Evolutionary conservation across 495 filamentous ascomycete genomes (phyloP).

Genomic region (Chaetomium tenue): DNA sequence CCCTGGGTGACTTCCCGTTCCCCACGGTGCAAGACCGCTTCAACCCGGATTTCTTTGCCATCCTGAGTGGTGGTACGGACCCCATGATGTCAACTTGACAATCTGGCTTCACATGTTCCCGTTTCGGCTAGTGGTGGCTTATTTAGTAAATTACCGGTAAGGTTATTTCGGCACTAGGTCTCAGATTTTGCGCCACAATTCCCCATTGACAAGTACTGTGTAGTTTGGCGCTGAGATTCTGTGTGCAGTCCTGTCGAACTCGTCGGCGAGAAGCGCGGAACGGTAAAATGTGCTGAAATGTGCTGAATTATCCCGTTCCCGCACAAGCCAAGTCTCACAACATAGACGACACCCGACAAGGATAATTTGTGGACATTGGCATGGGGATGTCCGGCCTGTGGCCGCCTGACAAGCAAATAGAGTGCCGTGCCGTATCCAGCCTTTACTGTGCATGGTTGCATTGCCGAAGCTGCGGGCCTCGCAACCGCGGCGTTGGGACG

Average conservation of each 20-base stretch:
- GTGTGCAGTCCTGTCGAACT: conserved; percentile 13
- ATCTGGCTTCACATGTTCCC: not conserved
- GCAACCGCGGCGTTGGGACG: conserved; percentile 5
- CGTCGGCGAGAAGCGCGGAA: conserved; percentile 11
- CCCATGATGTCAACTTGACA: not conserved
- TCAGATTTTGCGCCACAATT: conserved; percentile 12
- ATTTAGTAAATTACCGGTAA: not conserved
- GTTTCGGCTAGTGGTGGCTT: not conserved
- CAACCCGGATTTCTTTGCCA: conserved; percentile 1
- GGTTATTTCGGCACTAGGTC: not conserved
- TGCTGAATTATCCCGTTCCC: conserved; percentile 18
- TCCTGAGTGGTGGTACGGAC: not conserved
- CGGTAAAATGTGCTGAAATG: conserved; percentile 25
- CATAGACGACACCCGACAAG: conserved; percentile 16
- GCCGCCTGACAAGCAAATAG: conserved; percentile 20
- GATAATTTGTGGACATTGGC: conserved; percentile 28
- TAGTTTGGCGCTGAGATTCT: conserved; percentile 1
- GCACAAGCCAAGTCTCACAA: conserved; percentile 20
- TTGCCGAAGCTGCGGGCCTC: not conserved
- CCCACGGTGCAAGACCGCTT: conserved; percentile 6
- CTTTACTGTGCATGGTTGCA: not conserved
- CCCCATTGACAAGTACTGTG: conserved; percentile 17
- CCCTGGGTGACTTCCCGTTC: conserved; percentile 18
- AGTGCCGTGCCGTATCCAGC: conserved; percentile 11
- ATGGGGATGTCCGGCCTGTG: conserved; percentile 38